phyloP scores from a whole-genome alignment of 768 basidiomycete species.

The Amanita brunnescens region DNA sequence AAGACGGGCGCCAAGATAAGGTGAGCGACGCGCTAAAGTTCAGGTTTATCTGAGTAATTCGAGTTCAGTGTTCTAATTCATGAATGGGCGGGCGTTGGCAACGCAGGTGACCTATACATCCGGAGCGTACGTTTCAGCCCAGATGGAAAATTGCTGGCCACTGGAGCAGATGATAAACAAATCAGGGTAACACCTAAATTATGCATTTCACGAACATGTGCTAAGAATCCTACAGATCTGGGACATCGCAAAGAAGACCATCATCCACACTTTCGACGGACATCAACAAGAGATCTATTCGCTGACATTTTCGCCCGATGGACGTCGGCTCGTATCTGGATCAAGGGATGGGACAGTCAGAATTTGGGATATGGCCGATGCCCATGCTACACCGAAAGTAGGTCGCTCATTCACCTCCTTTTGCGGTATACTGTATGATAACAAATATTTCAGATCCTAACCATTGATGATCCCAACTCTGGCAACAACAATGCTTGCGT shows the following conservation, averaged over 20 bases:
- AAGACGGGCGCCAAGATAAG: conserved; percentile 80
- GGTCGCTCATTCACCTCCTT: neutral
- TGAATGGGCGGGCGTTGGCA: conserved; percentile 17
- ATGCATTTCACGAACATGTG: conserved; percentile 11
- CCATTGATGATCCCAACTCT: conserved; percentile 45
- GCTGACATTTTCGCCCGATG: conserved; percentile 84
- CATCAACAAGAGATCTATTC: conserved; percentile 94
- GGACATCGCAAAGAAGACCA: conserved; percentile 78
- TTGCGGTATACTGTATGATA: conserved; percentile 7
- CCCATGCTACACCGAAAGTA: conserved; percentile 2
- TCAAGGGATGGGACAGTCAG: conserved; percentile 59
- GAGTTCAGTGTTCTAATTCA: conserved; percentile 23
- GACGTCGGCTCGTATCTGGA: conserved; percentile 79
- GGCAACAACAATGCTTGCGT: conserved; percentile 49
- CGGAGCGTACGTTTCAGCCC: conserved; percentile 80
- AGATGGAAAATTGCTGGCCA: conserved; percentile 84
- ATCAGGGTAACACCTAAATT: conserved; percentile 49
- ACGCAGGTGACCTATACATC: conserved; percentile 25
- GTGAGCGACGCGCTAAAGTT: conserved; percentile 31
- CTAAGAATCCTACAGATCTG: conserved; percentile 54
- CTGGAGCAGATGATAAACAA: conserved; percentile 85
- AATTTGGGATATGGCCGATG: conserved; percentile 37
- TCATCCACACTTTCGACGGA: conserved; percentile 75
- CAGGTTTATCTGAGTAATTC: neutral
- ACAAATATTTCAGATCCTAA: too few relatives aligned